Evolutionary conservation across 1,139 yeast genomes (phyloP).

Genomic region (Magnusiomyces magnusii): DNA sequence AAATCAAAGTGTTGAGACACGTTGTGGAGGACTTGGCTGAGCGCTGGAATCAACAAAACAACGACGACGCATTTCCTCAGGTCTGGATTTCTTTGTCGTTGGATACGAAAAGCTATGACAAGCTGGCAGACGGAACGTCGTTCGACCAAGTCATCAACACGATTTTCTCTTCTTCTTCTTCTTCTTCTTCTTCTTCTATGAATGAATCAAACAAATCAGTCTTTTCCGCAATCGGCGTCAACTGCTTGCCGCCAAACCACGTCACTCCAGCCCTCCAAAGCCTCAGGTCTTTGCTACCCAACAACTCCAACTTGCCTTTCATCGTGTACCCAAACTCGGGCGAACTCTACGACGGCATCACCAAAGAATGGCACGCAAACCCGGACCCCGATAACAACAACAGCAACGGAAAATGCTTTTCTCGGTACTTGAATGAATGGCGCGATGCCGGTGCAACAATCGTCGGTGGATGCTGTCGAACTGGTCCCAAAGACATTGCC

Average conservation of each 20-base stretch:
- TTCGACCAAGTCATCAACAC: slow-evolving; percentile 23
- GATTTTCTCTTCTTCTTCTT: not conserved
- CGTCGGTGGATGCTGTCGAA: slow-evolving; percentile 25
- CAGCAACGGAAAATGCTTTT: not conserved
- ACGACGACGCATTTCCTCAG: not conserved
- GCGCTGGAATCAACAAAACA: not conserved
- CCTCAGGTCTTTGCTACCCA: not conserved
- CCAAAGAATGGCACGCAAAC: slow-evolving; percentile 7
- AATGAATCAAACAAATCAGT: no score
- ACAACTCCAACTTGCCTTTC: slow-evolving; percentile 24
- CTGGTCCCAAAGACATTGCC: slow-evolving; percentile 21
- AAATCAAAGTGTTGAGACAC: slow-evolving; percentile 37
- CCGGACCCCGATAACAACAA: not conserved
- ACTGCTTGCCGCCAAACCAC: slow-evolving; percentile 36
- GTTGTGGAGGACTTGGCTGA: slow-evolving; percentile 14
- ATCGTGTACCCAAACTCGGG: slow-evolving; percentile 54
- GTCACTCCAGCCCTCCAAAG: slow-evolving; percentile 26
- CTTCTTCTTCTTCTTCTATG: no score
- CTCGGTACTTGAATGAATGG: slow-evolving; percentile 15
- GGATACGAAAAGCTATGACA: slow-evolving; percentile 11
- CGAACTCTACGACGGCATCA: slow-evolving; percentile 26
- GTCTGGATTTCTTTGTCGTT: slow-evolving; percentile 12
- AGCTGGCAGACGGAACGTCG: slow-evolving; percentile 40
- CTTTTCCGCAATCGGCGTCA: slow-evolving; percentile 41
- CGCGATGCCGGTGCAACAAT: slow-evolving; percentile 18